Conservation (phyloP, 106 monocot genomes). For the Hemerocallis citrina region DNA sequence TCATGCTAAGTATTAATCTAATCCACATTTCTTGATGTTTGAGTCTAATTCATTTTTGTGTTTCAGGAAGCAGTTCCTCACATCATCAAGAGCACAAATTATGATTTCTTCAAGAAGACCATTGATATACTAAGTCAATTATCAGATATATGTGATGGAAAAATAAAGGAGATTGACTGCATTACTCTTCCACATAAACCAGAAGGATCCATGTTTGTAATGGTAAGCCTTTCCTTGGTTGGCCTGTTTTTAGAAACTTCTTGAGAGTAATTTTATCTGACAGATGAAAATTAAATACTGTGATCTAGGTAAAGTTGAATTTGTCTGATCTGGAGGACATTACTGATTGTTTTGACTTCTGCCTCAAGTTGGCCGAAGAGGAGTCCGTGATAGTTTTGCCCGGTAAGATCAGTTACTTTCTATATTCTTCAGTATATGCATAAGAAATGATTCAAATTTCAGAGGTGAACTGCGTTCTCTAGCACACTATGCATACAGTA, state of each 20-base stretch:
- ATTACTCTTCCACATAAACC: conserved; percentile 57
- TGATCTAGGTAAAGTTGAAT: conserved; percentile 44
- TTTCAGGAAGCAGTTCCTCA: conserved; percentile 53
- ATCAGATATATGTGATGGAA: conserved; percentile 36
- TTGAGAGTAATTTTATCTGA: no score
- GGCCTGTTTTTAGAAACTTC: no score
- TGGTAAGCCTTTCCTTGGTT: conserved; percentile 19
- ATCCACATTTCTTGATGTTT: no score
- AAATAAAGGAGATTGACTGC: conserved; percentile 50
- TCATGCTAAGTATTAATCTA: no score
- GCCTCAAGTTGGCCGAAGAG: conserved; percentile 60
- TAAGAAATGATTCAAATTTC: no score
- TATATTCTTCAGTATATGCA: no score
- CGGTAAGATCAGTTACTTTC: no score
- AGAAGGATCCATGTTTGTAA: conserved; percentile 72
- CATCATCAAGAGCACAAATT: conserved; percentile 48
- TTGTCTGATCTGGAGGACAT: conserved; percentile 33
- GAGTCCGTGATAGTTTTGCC: conserved; percentile 57
- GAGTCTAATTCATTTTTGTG: neutral
- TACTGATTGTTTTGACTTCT: conserved; percentile 59
- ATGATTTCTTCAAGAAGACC: conserved; percentile 51
- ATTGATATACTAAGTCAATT: conserved; percentile 29
- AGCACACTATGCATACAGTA: no score
- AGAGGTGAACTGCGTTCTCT: no score
- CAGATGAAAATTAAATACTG: neutral